A percentile compares a stretch with the other conserved stretches of the same genome.
These are phyloP conservation scores for Boletus reticuloceps DNA, from an alignment of 768 basidiomycete species.

Conservation along the genomic window DNA sequence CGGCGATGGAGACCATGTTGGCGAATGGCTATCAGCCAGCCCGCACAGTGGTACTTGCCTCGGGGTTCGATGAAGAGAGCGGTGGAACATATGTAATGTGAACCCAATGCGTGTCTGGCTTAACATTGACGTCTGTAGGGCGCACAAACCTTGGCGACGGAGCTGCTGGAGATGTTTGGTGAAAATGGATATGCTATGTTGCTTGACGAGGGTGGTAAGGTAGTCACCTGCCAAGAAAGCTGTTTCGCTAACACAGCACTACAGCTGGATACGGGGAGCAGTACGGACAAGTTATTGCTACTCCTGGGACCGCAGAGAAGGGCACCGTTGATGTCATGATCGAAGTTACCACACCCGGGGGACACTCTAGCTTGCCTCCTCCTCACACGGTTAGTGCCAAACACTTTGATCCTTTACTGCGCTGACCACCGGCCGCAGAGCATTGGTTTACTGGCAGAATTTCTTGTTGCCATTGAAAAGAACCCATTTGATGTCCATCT, in stretches of 20 bases:
- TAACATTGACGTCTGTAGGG: constrained; percentile 39
- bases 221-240: not conserved
- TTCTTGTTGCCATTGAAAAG: constrained; percentile 67
- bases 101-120: not conserved
- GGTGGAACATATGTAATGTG: constrained; percentile 44
- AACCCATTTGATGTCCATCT: constrained; percentile 57
- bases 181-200: constrained; percentile 70
- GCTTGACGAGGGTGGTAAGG: constrained; percentile 83
- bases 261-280: constrained; percentile 49
- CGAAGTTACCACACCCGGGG: constrained; percentile 69
- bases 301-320: constrained; percentile 70
- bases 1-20: constrained; percentile 63
- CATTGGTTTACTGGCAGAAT: constrained; percentile 75
- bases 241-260: not conserved
- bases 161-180: constrained; percentile 63
- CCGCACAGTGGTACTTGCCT: constrained; percentile 59
- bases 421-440: constrained; percentile 42
- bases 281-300: constrained; percentile 55
- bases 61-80: constrained; percentile 78
- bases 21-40: constrained; percentile 61
- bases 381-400: constrained; percentile 61
- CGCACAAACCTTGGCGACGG: constrained; percentile 45
- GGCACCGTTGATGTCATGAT: constrained; percentile 64
- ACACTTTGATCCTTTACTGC: not conserved
- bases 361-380: constrained; percentile 85